A percentile compares a stretch with the other conserved stretches of the same genome.
These are phyloP conservation scores for Intubia oerlemansii DNA, from an alignment of 2,329 filamentous ascomycete genomes.

Conservation along the genomic window DNA sequence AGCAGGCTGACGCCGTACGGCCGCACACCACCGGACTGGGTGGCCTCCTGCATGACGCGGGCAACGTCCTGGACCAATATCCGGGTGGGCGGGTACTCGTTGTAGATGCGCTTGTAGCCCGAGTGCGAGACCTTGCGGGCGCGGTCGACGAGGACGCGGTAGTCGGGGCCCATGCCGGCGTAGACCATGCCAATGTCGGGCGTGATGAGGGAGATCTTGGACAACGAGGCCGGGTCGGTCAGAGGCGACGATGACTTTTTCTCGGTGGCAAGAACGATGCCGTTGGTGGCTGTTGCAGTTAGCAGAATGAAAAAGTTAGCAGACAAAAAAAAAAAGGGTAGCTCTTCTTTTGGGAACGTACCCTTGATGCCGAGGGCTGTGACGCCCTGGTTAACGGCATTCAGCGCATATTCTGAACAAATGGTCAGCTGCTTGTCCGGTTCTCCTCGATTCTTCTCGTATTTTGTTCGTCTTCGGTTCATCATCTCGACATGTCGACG, in stretches of 20 bases:
- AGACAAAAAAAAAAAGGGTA: not conserved
- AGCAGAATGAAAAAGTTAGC: not conserved
- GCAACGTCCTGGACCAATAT: constrained; percentile 98
- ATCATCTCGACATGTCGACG: not conserved
- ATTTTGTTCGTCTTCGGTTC: too few relatives aligned
- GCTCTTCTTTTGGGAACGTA: too few relatives aligned
- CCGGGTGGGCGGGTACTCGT: constrained; percentile 97
- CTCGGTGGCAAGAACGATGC: constrained; percentile 94
- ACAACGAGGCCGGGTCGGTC: constrained; percentile 82
- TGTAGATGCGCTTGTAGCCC: constrained; percentile 98
- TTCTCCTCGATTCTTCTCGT: not conserved
- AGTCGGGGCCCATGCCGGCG: constrained; percentile 96
- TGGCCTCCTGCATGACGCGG: constrained; percentile 95
- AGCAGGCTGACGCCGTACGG: constrained; percentile 92
- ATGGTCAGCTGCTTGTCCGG: not conserved
- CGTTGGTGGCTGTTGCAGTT: constrained; percentile 62
- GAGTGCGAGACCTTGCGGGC: constrained; percentile 97
- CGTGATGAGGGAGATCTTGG: constrained; percentile 94
- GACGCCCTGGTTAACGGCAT: constrained; percentile 97
- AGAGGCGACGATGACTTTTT: constrained; percentile 98
- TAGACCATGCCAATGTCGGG: constrained; percentile 99
- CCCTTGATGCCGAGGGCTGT: constrained; percentile 98
- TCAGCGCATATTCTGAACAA: constrained; percentile 88
- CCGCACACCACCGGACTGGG: constrained; percentile 89
- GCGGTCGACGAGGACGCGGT: constrained; percentile 91